Evolutionary conservation across 768 basidiomycete genomes (phyloP).

Genomic region (Lentinula boryana): DNA sequence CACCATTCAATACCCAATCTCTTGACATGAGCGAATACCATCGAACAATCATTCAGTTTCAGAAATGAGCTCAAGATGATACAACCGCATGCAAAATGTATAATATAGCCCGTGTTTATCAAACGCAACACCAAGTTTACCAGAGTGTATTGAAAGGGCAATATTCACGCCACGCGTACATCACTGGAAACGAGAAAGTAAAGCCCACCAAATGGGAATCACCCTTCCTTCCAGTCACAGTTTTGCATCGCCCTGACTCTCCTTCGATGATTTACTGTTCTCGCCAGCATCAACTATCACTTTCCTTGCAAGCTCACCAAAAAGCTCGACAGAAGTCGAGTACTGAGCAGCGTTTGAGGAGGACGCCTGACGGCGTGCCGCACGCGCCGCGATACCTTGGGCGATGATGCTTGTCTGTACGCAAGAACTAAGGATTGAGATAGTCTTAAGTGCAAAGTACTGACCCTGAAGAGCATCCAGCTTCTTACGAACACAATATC

Average conservation of each 20-base stretch:
- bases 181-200: too few species aligned
- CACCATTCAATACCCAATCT: too few species aligned
- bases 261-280: background rate
- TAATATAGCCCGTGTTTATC: too few species aligned
- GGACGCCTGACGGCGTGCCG: slow-evolving; percentile 82
- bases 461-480: slow-evolving; percentile 80
- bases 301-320: background rate
- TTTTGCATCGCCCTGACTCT: slow-evolving; percentile 20
- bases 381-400: slow-evolving; percentile 88
- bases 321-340: slow-evolving; percentile 8
- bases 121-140: too few species aligned
- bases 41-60: too few species aligned
- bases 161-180: too few species aligned
- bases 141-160: too few species aligned
- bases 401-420: slow-evolving; percentile 69
- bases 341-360: slow-evolving; percentile 65
- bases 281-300: background rate
- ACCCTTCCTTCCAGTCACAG: background rate
- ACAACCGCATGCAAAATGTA: too few species aligned
- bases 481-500: slow-evolving; percentile 80
- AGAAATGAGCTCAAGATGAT: too few species aligned
- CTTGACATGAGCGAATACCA: too few species aligned
- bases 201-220: too few species aligned
- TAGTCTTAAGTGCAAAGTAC: slow-evolving; percentile 15
- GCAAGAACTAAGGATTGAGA: background rate